phyloP scores from a whole-genome alignment of 2,329 filamentous ascomycete species.

The Blastomyces silverae region DNA sequence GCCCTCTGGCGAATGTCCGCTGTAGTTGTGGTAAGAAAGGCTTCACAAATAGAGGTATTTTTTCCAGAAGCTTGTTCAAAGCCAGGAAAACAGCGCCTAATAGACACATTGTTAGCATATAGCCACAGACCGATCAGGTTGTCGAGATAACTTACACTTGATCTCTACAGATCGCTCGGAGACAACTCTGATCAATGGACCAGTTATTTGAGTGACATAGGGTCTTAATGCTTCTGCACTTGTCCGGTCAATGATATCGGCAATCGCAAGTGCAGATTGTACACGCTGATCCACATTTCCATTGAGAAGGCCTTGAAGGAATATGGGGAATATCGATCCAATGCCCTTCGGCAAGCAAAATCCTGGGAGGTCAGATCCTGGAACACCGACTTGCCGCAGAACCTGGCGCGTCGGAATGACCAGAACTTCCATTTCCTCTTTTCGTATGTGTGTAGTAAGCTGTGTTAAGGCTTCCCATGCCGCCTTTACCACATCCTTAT shows the following conservation, averaged over 20 bases:
- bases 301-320: slow-evolving; percentile 96
- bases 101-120: slow-evolving; percentile 22
- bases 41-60: slow-evolving; percentile 91
- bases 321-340: slow-evolving; percentile 91
- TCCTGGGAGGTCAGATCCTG: slow-evolving; percentile 75
- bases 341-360: slow-evolving; percentile 94
- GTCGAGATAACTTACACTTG: slow-evolving; percentile 49
- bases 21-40: slow-evolving; percentile 96
- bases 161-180: slow-evolving; percentile 94
- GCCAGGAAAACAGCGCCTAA: slow-evolving; percentile 80
- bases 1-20: slow-evolving; percentile 90
- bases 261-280: slow-evolving; percentile 85
- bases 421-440: slow-evolving; percentile 96
- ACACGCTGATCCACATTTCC: slow-evolving; percentile 87
- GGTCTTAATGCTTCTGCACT: slow-evolving; percentile 81
- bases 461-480: slow-evolving; percentile 81
- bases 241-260: slow-evolving; percentile 90
- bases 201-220: slow-evolving; percentile 95
- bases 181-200: slow-evolving; percentile 93
- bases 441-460: slow-evolving; percentile 81
- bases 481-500: slow-evolving; percentile 76
- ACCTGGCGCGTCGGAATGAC: slow-evolving; percentile 80
- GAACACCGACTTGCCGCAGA: slow-evolving; percentile 78
- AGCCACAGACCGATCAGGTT: neutral
- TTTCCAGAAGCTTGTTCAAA: slow-evolving; percentile 89